Base-by-base conservation (phyloP, 306 rosid genomes). In the Vachellia pachyceras region DNA sequence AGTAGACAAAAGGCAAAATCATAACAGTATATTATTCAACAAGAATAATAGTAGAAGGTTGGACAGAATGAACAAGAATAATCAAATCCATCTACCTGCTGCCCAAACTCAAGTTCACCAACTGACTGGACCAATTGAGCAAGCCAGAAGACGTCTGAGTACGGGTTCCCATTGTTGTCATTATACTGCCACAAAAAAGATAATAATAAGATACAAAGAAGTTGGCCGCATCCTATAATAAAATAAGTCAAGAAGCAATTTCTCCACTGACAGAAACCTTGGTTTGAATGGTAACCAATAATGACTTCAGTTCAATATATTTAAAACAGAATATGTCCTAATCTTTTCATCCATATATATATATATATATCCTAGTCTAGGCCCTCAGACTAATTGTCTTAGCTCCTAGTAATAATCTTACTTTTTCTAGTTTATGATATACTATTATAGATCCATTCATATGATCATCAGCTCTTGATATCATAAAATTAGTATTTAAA, bases 101-200 rank as follows among this genome's bases (percentile, higher is more conserved):
- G 94, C 85, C 97, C 98, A 73, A 95, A 93, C 85, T 93, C 99
- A 72, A 95, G 97, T 84, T 91, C 94, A 12, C 99, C 99, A 57
- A 91, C 90, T 18, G 99, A 91, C 86, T 93, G 97, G 83, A 93
- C 90, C 82, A 93, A 71, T 60, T 97, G 91, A 88, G 95, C 92
- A 84, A 95, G 97, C 99, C 99, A 95, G 89, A 91, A 95, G 71
- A 89, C 97, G 80, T 95, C 99, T 25, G 99, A 95, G 88, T 89
- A 95, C 29, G 92, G 92, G 83, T 93, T 95, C 60, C 98, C 98
- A 41, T 84, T 93, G 88, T 95, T 95, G 90, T 95, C 98, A 68
- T 95, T 95, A 81, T 95, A 95, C 99, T 95, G 90, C 69, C 82
- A 75, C 78, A 63, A 73, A 82, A 64, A 81, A 22, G 49, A 84